Base-by-base conservation (phyloP, 306 rosid species). In the Castanea sativa region DNA sequence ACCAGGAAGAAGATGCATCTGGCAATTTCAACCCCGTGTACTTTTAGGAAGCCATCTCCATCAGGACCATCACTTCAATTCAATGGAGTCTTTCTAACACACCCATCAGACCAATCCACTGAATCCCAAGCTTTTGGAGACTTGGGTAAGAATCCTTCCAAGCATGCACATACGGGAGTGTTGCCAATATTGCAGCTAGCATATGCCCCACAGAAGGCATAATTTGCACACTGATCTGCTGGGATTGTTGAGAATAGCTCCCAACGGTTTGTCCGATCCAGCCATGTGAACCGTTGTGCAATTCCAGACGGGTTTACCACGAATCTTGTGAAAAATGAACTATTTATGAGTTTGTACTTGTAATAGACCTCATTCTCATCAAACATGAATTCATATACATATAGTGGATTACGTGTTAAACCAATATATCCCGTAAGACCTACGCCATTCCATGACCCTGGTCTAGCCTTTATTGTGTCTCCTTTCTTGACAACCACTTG, bases 1-100 rank as follows among this genome's bases (percentile, higher is more conserved):
- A 80, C 87, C 84, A 84, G 0, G 87, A 80, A 1, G 87, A 55
- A 52, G 88, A 85, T 0, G 85, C 78, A 61, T 85, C 88, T 0
- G 83, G 85, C 73, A 75, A 51, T 45, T 76, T 83, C 70, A 80
- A 12, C 10, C 55, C 64, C 19, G 23, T 20, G 33, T 49, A 45
- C 51, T 14, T 14, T 55, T 3, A 9, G 7, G 65, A 82, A 85
- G 0, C 82, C 76, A 69, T 82, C 82, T 32, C 69, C 35, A 35
- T 38, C 45, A 38, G 11, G 45, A 38, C 45, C 45, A 38, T 15
- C 1, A 56, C 53, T 41, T 65, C 85, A 84, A 43, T 27, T 58
- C 76, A 84, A 51, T 2, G 25, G 16, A 6, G 73, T 76, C 53
- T 29, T 73, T 64, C 82, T 19, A 68, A 58, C 69, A 68, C 87